Evolutionary conservation across 1,284 basidiomycete species (phyloP), one percentile per base, ranked within the genome.

Genomic region (Cutaneotrichosporon dermatis): DNA sequence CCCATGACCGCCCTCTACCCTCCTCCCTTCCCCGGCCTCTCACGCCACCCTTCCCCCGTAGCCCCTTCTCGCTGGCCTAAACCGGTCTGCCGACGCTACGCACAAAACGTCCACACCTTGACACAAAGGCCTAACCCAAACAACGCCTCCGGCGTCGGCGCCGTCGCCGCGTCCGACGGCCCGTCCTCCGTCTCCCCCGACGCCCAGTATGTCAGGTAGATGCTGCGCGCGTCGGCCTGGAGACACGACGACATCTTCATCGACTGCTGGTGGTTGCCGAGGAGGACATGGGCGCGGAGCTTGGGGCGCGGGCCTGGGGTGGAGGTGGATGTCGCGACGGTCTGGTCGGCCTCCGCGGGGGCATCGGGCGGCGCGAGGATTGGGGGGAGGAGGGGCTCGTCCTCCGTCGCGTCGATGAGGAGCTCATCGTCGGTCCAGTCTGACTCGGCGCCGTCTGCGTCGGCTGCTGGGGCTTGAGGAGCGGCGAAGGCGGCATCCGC

Each of bases 191-290:
- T 42, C 55, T 67, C 67, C 2, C 65, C 66, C 7, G 63, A 45
- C 8, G 69, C 68, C 63, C 65, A 67, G 60, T 70, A 72, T 2
- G 63, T 64, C 36, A 67, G 42, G 56, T 72, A 72, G 9, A 74
- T 59, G 9, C 60, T 64, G 6, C 63, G 57, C 4, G 62, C 55
- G 56, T 73, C 71, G 25, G 70, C 63, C 58, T 74, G 72, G 10
- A 74, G 57, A 48, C 71, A 71, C 4, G 66, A 67, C 25, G 68
- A 59, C 41, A 63, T 54, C 35, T 60, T 53, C 35, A 70, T 57
- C 2, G 63, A 67, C 48, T 64, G 61, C 11, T 52, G 51, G 52
- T 66, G 61, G 55, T 64, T 67, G 41, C 66, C 63, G 3, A 62
- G 49, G 7, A 71, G 50, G 25, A 51, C 39, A 36, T 63, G 61